These are phyloP conservation scores for Linum tenue DNA, from an alignment of 345 rosid species.

Conservation along the genomic window DNA sequence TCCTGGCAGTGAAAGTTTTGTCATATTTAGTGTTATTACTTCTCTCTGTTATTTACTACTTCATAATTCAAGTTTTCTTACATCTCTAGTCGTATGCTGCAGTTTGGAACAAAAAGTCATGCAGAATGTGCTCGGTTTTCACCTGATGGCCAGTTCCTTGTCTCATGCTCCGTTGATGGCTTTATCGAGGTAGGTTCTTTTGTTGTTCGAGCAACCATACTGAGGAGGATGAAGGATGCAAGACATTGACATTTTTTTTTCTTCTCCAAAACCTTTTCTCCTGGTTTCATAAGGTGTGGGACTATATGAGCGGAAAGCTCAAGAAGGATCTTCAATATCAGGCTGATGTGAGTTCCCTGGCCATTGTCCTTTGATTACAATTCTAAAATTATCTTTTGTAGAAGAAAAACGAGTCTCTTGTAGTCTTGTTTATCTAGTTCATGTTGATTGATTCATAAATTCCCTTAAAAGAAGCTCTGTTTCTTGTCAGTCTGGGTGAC, in stretches of 20 bases:
- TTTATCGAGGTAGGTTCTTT: slow-evolving; percentile 65
- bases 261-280: slow-evolving; percentile 14
- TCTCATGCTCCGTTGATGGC: slow-evolving; percentile 92
- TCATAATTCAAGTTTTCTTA: slow-evolving; percentile 9
- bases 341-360: slow-evolving; percentile 60
- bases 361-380: neutral
- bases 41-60: neutral
- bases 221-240: slow-evolving; percentile 6
- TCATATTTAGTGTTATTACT: too few species aligned
- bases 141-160: slow-evolving; percentile 97
- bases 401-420: neutral
- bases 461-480: neutral
- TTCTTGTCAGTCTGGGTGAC: neutral
- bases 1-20: neutral
- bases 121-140: slow-evolving; percentile 95
- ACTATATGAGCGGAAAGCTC: slow-evolving; percentile 91
- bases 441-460: neutral
- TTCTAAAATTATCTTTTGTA: neutral
- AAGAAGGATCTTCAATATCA: slow-evolving; percentile 98
- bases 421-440: neutral
- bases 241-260: neutral
- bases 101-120: slow-evolving; percentile 93
- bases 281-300: slow-evolving; percentile 68
- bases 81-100: slow-evolving; percentile 20
- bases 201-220: slow-evolving; percentile 1